These are phyloP conservation scores for Catunica adiposa DNA, from an alignment of 2,329 filamentous ascomycete genomes.

Conservation along the genomic window DNA sequence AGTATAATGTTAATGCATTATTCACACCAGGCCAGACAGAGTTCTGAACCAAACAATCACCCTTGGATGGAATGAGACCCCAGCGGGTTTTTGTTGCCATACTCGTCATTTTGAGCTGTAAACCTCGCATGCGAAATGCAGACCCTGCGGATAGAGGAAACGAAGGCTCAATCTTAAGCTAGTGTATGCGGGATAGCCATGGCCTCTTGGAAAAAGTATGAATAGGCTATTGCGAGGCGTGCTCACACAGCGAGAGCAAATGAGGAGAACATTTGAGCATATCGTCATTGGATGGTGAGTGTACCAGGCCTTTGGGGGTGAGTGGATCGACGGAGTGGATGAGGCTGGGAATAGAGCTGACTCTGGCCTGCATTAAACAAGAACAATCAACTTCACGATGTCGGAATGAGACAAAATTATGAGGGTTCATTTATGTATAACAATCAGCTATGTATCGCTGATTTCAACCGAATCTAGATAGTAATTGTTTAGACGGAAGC, in stretches of 20 bases:
- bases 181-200: neutral
- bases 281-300: neutral
- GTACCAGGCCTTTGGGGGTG: neutral
- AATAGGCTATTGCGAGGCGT: neutral
- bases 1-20: too few relatives aligned
- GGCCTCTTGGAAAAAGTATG: neutral
- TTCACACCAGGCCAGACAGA: too few relatives aligned
- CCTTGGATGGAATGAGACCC: neutral
- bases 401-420: too few relatives aligned
- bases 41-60: too few relatives aligned
- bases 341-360: neutral
- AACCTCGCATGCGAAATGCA: neutral
- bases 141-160: neutral
- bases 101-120: neutral
- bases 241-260: too few relatives aligned
- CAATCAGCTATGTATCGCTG: too few relatives aligned
- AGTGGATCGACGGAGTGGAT: neutral
- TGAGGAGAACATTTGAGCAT: neutral
- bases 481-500: too few relatives aligned
- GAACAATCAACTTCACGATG: too few relatives aligned
- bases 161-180: neutral
- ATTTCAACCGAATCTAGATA: too few relatives aligned
- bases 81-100: neutral
- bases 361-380: neutral
- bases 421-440: too few relatives aligned